Base-by-base conservation (phyloP, 352 stramenopile genomes). In the Thraustotheca clavata region DNA sequence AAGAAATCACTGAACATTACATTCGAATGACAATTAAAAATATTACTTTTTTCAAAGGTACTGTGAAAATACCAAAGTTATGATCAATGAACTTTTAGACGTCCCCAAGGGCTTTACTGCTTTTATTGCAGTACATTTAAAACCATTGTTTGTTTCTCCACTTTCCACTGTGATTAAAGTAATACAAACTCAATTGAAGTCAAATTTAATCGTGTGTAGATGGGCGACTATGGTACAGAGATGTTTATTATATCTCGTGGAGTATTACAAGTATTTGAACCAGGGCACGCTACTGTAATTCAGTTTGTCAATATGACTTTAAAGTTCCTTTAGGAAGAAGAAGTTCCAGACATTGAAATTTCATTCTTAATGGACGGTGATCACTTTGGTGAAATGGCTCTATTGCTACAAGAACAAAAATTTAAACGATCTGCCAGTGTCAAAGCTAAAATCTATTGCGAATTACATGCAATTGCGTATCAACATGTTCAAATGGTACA, bases 1-100 rank as follows among this genome's bases (percentile, higher is more conserved):
- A 68, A 14, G 67, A 71, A 32, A 62, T 67, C 43, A 52, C 43
- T 2, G 43, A 52, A 24, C 43, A 52, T 31, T 52, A 52, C 43
- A 52, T 52, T 24, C 43, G 43, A 24, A 52, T 52, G 43, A 52
- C 43, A 31, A 52, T 52, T 31, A 52, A 52, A 52, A 52, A 52
- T 7, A 52, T 52, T 18, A 52, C 43, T 14, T 52, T 52, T 7
- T 52, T 52, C 8, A 24, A 52, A 52, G 43, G 43, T 52, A 52
- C n/a, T 18, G 1, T 7, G 24, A 35, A 4, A 2, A 5, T 47
- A 2, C 39, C 22, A 2, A 4, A 47, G 22, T 4, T 27, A 47
- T 27, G 27, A 47, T 18, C 38, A 43, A 18, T 16, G 16, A 20
- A 20, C 7, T 24, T 14, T 26, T 52, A 52, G 43, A 52, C n/a